A percentile compares a stretch with the other conserved stretches of the same genome.
Conservation (phyloP, 2,329 filamentous ascomycete genomes). For the Fulvia fulva region DNA sequence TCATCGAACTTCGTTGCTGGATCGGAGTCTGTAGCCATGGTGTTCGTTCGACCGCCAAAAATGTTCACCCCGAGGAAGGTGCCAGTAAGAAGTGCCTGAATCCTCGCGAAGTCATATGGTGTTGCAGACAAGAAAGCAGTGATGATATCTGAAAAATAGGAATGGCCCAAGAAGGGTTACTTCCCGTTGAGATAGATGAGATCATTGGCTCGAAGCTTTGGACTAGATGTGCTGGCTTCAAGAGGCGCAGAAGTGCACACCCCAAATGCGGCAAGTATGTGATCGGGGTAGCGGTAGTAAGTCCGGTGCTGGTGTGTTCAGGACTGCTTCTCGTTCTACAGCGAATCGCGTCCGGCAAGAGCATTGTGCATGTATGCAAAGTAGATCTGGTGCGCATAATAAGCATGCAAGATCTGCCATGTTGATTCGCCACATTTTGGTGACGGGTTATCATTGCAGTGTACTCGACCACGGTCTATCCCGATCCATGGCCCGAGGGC, state of each 20-base stretch:
- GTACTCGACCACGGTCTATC: no score
- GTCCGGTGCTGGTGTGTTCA: neutral
- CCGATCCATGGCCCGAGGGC: no score
- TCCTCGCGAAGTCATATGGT: neutral
- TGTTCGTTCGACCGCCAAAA: neutral
- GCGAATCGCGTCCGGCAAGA: no score
- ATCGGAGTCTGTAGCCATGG: neutral
- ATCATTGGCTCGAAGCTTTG: conserved; percentile 1
- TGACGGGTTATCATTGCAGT: no score
- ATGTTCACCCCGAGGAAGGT: neutral
- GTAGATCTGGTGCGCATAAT: no score
- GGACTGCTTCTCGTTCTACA: neutral
- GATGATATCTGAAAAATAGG: neutral
- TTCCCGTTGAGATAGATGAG: neutral
- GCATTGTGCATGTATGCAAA: no score
- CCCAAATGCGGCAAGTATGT: neutral
- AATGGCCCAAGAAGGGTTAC: neutral
- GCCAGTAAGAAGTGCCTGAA: neutral
- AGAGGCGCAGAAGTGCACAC: neutral
- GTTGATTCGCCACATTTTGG: no score
- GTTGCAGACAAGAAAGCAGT: neutral
- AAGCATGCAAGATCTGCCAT: no score
- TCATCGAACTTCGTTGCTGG: neutral
- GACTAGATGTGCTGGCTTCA: neutral
- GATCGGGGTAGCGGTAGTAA: neutral